phyloP scores from a whole-genome alignment of 352 stramenopile species.

The Globisporangium nagaii region DNA sequence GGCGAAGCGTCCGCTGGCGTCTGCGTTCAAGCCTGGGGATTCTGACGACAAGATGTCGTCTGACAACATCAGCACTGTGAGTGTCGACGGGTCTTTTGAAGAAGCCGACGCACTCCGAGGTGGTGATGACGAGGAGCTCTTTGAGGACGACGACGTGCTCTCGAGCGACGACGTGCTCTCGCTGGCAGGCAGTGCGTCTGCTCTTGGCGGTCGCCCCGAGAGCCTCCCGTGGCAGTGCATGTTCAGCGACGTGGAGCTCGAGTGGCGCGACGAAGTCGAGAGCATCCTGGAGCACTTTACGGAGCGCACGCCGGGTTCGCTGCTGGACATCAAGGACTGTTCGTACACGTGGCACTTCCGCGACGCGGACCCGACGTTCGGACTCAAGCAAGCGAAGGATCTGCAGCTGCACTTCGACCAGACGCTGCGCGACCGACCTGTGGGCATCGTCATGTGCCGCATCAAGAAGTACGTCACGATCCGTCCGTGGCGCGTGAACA shows the following conservation, averaged over 20 bases:
- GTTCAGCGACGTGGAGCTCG: slow-evolving; percentile 73
- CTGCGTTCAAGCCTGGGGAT: slow-evolving; percentile 7
- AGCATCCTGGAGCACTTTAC: slow-evolving; percentile 86
- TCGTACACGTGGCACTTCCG: slow-evolving; percentile 87
- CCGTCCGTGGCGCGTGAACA: slow-evolving; percentile 82
- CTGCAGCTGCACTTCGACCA: slow-evolving; percentile 88
- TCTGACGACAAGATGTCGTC: background rate
- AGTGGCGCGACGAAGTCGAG: slow-evolving; percentile 75
- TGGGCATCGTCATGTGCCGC: slow-evolving; percentile 83
- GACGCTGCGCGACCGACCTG: slow-evolving; percentile 80
- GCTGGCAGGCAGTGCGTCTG: background rate
- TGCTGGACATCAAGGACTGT: slow-evolving; percentile 84
- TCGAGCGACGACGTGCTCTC: background rate
- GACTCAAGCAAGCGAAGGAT: slow-evolving; percentile 84
- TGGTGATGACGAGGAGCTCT: background rate
- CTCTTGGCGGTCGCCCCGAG: slow-evolving; percentile 9
- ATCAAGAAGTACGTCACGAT: slow-evolving; percentile 89
- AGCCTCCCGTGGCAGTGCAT: slow-evolving; percentile 75
- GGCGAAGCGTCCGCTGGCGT: slow-evolving; percentile 42
- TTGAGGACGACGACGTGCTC: background rate
- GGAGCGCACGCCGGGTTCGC: slow-evolving; percentile 77
- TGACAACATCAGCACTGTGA: slow-evolving; percentile 8
- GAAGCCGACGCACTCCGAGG: background rate
- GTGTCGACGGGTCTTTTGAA: background rate
- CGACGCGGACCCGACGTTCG: slow-evolving; percentile 80